These are phyloP conservation scores for Nidularia sp. DNA, from an alignment of 768 basidiomycete species.

Conservation along the genomic window DNA sequence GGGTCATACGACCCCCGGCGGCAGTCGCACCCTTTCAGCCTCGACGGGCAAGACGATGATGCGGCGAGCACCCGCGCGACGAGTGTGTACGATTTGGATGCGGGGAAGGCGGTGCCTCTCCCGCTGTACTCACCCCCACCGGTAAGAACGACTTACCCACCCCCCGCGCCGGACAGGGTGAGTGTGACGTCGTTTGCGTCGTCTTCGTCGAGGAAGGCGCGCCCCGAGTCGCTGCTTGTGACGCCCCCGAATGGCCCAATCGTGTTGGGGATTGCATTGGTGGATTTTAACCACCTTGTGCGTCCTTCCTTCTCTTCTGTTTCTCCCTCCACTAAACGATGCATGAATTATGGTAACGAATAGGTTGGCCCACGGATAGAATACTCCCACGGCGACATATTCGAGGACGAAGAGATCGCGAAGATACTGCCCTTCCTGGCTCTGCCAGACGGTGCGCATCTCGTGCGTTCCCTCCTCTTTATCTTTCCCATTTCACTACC, in stretches of 20 bases:
- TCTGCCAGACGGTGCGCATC: conserved; percentile 93
- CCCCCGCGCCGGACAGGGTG: conserved; percentile 42
- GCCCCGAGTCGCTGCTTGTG: conserved; percentile 77
- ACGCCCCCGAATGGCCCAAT: conserved; percentile 55
- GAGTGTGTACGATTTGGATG: conserved; percentile 42
- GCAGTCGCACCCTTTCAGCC: conserved; percentile 30
- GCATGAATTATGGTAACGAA: conserved; percentile 6
- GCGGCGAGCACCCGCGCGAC: conserved; percentile 9
- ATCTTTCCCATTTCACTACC: neutral
- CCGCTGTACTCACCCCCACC: conserved; percentile 26
- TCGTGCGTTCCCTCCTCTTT: conserved; percentile 46
- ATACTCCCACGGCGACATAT: conserved; percentile 72
- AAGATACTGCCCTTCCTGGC: conserved; percentile 93
- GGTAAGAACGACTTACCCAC: conserved; percentile 52
- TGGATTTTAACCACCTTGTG: conserved; percentile 94
- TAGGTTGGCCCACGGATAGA: conserved; percentile 94
- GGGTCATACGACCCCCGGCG: neutral
- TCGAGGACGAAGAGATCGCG: conserved; percentile 79
- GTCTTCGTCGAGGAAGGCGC: conserved; percentile 61
- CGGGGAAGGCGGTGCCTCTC: conserved; percentile 41
- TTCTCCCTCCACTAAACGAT: conserved; percentile 7
- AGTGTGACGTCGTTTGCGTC: conserved; percentile 65
- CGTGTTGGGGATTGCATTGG: conserved; percentile 83
- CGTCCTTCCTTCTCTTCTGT: conserved; percentile 15
- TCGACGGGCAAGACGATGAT: too few species aligned